Percentiles rank a stretch among this genome's conserved stretches.
Conservation (phyloP, 768 basidiomycete species). For the Holtermanniella nyarrowii region DNA sequence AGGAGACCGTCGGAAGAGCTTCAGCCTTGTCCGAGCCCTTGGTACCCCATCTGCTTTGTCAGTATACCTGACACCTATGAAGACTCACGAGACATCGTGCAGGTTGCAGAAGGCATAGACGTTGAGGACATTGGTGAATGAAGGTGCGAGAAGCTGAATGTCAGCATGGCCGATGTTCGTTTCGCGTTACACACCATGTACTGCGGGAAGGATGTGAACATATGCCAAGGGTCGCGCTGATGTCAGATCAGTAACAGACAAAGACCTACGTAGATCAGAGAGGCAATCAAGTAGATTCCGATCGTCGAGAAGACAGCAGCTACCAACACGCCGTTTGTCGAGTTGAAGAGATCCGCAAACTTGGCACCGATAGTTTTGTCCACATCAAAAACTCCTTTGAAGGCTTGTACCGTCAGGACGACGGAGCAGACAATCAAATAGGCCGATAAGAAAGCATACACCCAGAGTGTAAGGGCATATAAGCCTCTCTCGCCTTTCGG, state of each 20-base stretch:
- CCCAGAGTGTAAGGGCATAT: slow-evolving; percentile 40
- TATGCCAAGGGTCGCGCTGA: slow-evolving; percentile 93
- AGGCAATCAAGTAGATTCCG: slow-evolving; percentile 74
- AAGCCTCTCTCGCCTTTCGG: slow-evolving; percentile 73
- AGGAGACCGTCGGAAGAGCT: slow-evolving; percentile 75
- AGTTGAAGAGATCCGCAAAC: slow-evolving; percentile 56
- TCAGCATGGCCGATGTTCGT: slow-evolving; percentile 4
- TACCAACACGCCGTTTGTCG: slow-evolving; percentile 68
- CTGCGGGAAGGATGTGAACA: slow-evolving; percentile 88
- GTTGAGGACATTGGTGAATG: slow-evolving; percentile 89
- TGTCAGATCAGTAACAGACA: too few relatives aligned
- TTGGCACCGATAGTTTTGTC: slow-evolving; percentile 48
- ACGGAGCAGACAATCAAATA: slow-evolving; percentile 83
- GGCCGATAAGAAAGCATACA: slow-evolving; percentile 69
- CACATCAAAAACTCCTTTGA: slow-evolving; percentile 43
- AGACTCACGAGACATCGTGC: slow-evolving; percentile 56
- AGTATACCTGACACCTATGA: slow-evolving; percentile 13
- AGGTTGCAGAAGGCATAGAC: slow-evolving; percentile 96
- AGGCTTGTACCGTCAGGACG: slow-evolving; percentile 69
- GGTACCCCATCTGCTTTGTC: slow-evolving; percentile 25
- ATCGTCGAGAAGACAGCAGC: slow-evolving; percentile 83
- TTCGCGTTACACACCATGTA: slow-evolving; percentile 47
- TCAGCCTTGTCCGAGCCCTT: slow-evolving; percentile 69
- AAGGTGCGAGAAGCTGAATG: slow-evolving; percentile 61
- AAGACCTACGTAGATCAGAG: slow-evolving; percentile 67